phyloP scores from a whole-genome alignment of 2,329 filamentous ascomycete genomes.

The Teratosphaeria pseudoeucalypti region DNA sequence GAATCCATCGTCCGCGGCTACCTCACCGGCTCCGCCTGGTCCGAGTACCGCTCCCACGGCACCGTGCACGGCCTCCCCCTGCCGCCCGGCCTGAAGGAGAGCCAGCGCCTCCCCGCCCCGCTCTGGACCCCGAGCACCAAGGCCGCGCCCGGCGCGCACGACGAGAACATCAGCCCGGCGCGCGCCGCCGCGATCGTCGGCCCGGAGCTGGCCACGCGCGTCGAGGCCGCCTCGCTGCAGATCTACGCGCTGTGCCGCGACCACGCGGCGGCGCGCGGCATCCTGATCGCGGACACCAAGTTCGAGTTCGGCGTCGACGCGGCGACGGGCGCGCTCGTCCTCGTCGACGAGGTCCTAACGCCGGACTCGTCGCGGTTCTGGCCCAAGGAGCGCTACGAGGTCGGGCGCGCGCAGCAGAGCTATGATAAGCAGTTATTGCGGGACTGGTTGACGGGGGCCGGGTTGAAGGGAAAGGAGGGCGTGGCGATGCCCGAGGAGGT shows the following conservation, averaged over 20 bases:
- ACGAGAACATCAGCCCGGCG: conserved; percentile 75
- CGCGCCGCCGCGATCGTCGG: conserved; percentile 54
- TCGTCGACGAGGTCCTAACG: conserved; percentile 78
- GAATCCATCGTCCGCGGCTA: conserved; percentile 85
- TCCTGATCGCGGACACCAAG: conserved; percentile 70
- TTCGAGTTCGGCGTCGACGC: conserved; percentile 62
- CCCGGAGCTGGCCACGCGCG: conserved; percentile 50
- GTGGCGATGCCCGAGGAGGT: conserved; percentile 65
- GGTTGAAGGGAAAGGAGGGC: conserved; percentile 63
- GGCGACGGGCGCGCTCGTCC: conserved; percentile 55
- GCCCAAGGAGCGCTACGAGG: conserved; percentile 60
- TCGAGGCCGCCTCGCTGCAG: conserved; percentile 54
- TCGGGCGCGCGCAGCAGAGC: conserved; percentile 66
- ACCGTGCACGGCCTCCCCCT: conserved; percentile 71
- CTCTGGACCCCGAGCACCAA: conserved; percentile 80
- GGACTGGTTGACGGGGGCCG: conserved; percentile 67
- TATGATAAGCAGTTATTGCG: conserved; percentile 71
- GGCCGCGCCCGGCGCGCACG: conserved; percentile 65
- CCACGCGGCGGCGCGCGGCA: conserved; percentile 55
- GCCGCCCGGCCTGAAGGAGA: conserved; percentile 58
- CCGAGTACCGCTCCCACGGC: conserved; percentile 61
- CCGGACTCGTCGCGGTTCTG: conserved; percentile 73
- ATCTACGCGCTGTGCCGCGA: conserved; percentile 53
- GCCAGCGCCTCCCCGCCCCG: conserved; percentile 56
- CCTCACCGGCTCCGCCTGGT: conserved; percentile 76